Percentiles rank a stretch among this genome's conserved stretches.
Evolutionary conservation across 169 alveolate species (phyloP).

Genomic region (Sarcocystis neurona): DNA sequence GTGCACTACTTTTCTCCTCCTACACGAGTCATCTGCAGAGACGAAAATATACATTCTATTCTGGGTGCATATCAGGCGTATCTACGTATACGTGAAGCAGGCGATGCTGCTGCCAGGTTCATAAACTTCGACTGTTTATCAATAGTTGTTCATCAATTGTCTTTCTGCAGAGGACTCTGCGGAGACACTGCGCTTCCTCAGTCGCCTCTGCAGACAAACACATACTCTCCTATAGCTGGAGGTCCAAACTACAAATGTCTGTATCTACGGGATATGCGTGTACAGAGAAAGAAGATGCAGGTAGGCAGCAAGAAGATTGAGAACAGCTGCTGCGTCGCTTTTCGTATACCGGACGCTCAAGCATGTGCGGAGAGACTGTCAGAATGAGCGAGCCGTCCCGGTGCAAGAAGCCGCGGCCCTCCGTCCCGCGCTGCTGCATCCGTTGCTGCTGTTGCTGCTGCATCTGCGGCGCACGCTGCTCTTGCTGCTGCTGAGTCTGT

Average conservation of each 20-base stretch:
- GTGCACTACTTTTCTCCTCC: no score
- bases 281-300: no score
- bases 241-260: not conserved
- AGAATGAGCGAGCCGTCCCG: slow-evolving; percentile 50
- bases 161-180: no score
- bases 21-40: no score
- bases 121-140: no score
- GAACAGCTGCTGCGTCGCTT: no score
- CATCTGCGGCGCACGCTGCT: not conserved
- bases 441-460: not conserved
- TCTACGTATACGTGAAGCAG: no score
- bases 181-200: slow-evolving; percentile 1
- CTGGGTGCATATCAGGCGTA: no score
- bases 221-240: not conserved
- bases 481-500: not conserved
- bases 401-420: slow-evolving; percentile 7
- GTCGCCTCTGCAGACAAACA: not conserved
- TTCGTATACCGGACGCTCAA: slow-evolving; percentile 30
- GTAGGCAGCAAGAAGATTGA: no score
- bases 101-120: no score
- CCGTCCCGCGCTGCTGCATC: not conserved
- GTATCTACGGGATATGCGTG: not conserved
- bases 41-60: no score
- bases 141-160: no score
- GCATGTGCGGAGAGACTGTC: slow-evolving; percentile 10